phyloP scores from a whole-genome alignment of 352 stramenopile genomes.

The Globisporangium spinosum region DNA sequence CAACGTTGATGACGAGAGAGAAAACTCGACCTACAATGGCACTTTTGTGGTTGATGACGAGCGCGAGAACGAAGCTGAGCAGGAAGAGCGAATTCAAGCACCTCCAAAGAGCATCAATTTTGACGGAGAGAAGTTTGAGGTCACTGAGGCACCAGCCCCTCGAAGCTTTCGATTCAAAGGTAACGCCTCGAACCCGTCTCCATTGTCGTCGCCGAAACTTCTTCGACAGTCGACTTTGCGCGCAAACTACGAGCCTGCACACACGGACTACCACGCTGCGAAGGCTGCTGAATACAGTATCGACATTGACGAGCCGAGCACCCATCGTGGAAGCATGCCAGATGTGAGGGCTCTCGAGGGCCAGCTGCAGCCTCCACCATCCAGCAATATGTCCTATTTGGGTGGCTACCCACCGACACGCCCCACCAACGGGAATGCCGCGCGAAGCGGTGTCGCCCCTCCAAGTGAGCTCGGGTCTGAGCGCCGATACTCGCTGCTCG shows the following conservation, averaged over 20 bases:
- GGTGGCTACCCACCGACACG: constrained; percentile 1
- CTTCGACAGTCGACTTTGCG: constrained; percentile 54
- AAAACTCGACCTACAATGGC: constrained; percentile 34
- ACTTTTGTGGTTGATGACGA: constrained; percentile 57
- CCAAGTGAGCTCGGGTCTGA: constrained; percentile 37
- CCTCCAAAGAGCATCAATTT: constrained; percentile 76
- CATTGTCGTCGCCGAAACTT: constrained; percentile 36
- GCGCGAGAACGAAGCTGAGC: constrained; percentile 26
- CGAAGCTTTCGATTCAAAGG: constrained; percentile 69
- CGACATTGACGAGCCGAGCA: constrained; percentile 26
- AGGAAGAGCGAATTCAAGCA: constrained; percentile 16
- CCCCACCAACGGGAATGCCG: constrained; percentile 2
- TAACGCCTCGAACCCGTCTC: constrained; percentile 30
- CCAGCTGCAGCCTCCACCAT: background rate
- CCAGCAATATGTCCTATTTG: constrained; percentile 5
- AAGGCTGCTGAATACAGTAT: constrained; percentile 74
- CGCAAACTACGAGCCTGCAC: constrained; percentile 58
- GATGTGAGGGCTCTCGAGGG: constrained; percentile 21
- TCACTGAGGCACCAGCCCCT: constrained; percentile 46
- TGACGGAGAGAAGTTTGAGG: constrained; percentile 43
- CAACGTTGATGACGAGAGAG: constrained; percentile 53
- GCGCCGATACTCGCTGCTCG: constrained; percentile 65
- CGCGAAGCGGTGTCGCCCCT: background rate
- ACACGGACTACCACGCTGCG: constrained; percentile 69
- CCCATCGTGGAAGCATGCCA: constrained; percentile 41